Evolutionary conservation across 306 rosid species (phyloP).

Genomic region (Cucurbita pepo): DNA sequence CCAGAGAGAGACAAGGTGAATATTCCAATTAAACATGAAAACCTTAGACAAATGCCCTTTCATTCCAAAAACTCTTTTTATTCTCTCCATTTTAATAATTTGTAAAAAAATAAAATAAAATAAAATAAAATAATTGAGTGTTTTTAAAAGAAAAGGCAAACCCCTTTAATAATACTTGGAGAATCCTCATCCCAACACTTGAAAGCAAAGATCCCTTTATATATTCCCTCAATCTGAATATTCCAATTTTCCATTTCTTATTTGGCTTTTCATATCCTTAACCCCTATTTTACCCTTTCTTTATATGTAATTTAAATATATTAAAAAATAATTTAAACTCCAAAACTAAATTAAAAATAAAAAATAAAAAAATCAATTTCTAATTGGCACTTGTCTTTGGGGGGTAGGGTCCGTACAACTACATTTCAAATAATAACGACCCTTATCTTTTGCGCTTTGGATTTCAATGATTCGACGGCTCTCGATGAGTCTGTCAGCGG

Average conservation of each 20-base stretch:
- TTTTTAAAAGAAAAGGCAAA: conserved; percentile 10
- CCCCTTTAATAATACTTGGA: conserved; percentile 41
- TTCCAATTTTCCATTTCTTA: neutral
- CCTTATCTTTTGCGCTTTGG: neutral
- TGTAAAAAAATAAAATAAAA: no score
- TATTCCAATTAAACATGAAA: conserved; percentile 2
- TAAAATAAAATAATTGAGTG: conserved; percentile 7
- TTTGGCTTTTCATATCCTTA: neutral
- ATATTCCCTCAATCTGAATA: neutral
- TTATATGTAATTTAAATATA: neutral
- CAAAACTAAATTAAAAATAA: no score
- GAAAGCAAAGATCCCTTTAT: neutral
- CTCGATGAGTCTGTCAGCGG: no score
- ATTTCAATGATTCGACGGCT: no score
- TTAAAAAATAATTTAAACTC: no score
- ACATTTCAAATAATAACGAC: neutral
- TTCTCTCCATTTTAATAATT: neutral
- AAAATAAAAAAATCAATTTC: neutral
- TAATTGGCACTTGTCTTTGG: neutral
- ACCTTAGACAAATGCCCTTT: conserved; percentile 6
- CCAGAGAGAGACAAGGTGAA: neutral
- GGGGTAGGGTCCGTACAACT: neutral
- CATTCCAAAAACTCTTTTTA: neutral
- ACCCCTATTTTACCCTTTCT: neutral
- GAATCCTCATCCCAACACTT: conserved; percentile 40